Conservation (phyloP, 1,284 basidiomycete species). For the Irpex rosettiformis region DNA sequence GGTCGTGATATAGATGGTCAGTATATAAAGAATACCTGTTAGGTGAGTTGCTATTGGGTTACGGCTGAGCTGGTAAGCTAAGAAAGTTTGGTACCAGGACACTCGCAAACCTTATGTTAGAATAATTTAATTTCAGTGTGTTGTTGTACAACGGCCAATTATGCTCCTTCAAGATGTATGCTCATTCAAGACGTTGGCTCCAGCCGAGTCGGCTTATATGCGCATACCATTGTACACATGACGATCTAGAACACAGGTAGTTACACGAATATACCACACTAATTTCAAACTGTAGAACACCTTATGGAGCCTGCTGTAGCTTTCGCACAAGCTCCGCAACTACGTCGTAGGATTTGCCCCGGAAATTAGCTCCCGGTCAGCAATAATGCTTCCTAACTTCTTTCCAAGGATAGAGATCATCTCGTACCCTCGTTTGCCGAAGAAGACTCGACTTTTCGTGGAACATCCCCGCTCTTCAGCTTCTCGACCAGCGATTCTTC, state of each 20-base stretch:
- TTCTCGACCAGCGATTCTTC: constrained; percentile 24
- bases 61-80: background rate
- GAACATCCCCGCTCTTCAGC: constrained; percentile 21
- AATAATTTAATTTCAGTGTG: background rate
- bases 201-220: background rate
- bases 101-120: background rate
- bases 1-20: background rate
- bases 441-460: constrained; percentile 23
- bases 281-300: background rate
- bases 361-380: constrained; percentile 23
- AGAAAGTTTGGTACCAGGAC: background rate
- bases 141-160: background rate
- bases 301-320: constrained; percentile 11
- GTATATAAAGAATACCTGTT: background rate
- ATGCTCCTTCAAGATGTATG: background rate
- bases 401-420: constrained; percentile 20
- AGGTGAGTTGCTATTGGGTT: background rate
- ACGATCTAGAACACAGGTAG: background rate
- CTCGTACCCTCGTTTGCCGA: constrained; percentile 21
- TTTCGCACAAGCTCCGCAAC: constrained; percentile 22
- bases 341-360: constrained; percentile 22
- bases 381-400: constrained; percentile 22
- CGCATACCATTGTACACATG: background rate
- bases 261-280: background rate
- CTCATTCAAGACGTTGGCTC: background rate